phyloP scores from a whole-genome alignment of 2,329 filamentous ascomycete genomes.

The Apiospora phragmitis region DNA sequence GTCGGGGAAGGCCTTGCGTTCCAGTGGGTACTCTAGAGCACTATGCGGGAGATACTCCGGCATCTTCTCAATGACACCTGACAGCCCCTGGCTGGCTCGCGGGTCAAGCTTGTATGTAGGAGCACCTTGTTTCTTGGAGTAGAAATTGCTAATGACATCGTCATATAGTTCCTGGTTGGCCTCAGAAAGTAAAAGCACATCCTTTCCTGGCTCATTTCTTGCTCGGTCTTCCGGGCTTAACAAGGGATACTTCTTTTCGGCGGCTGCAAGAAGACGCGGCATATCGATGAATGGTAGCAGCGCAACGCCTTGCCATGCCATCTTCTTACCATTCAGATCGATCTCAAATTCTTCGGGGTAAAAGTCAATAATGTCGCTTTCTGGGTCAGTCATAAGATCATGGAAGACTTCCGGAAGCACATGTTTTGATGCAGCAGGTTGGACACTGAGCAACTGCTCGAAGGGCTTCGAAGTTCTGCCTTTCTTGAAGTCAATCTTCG shows the following conservation, averaged over 20 bases:
- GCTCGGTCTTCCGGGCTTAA: slow-evolving; percentile 74
- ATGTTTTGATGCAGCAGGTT: slow-evolving; percentile 90
- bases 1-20: slow-evolving; percentile 69
- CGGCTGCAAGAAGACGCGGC: slow-evolving; percentile 77
- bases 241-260: slow-evolving; percentile 78
- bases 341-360: slow-evolving; percentile 93
- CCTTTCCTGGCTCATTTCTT: slow-evolving; percentile 78
- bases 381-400: slow-evolving; percentile 80
- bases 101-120: slow-evolving; percentile 73
- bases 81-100: slow-evolving; percentile 72
- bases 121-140: slow-evolving; percentile 79
- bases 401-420: slow-evolving; percentile 89
- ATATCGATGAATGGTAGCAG: slow-evolving; percentile 96
- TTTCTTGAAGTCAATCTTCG: slow-evolving; percentile 80
- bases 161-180: slow-evolving; percentile 78
- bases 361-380: slow-evolving; percentile 95
- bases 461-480: slow-evolving; percentile 87
- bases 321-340: slow-evolving; percentile 96
- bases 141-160: slow-evolving; percentile 81
- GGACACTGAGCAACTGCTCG: slow-evolving; percentile 96
- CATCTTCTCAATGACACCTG: slow-evolving; percentile 80
- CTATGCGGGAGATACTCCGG: slow-evolving; percentile 83
- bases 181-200: slow-evolving; percentile 83
- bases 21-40: slow-evolving; percentile 75
- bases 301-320: slow-evolving; percentile 95